Percentiles rank a stretch among this genome's conserved stretches.
phyloP scores from a whole-genome alignment of 352 stramenopile species.

The Phytophthora lateralis region DNA sequence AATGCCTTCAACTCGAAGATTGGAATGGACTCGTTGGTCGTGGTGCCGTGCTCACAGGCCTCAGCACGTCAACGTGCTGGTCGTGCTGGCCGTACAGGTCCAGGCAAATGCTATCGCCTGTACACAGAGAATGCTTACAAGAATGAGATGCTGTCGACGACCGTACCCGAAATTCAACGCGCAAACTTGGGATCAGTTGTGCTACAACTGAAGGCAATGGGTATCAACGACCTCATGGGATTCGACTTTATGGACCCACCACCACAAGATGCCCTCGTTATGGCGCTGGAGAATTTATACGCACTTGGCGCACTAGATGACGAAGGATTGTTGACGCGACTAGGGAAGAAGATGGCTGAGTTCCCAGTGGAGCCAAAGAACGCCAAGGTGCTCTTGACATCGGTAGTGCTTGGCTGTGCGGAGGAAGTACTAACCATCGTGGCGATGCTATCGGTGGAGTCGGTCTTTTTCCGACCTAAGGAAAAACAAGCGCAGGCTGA shows the following conservation, averaged over 20 bases:
- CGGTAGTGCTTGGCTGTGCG: constrained; percentile 96
- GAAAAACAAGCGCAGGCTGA: constrained; percentile 99
- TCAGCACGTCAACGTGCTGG: constrained; percentile 97
- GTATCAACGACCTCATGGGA: constrained; percentile 98
- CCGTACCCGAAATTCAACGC: constrained; percentile 99
- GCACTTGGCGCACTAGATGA: constrained; percentile 98
- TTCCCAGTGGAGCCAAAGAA: constrained; percentile 99
- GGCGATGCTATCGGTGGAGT: constrained; percentile 98
- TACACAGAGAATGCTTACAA: constrained; percentile 99
- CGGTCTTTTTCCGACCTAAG: constrained; percentile 98
- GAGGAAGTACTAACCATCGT: constrained; percentile 99
- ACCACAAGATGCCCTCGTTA: constrained; percentile 96
- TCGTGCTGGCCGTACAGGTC: constrained; percentile 97
- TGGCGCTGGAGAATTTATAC: constrained; percentile 98
- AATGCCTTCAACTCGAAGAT: constrained; percentile 99
- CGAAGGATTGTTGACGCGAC: constrained; percentile 90
- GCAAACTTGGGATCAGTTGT: constrained; percentile 98
- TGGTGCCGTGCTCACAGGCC: constrained; percentile 98
- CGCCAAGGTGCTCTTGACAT: constrained; percentile 98
- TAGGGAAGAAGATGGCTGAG: constrained; percentile 99
- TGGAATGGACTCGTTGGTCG: constrained; percentile 99
- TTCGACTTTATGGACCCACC: constrained; percentile 99
- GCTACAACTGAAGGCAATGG: constrained; percentile 99
- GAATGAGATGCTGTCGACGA: constrained; percentile 97
- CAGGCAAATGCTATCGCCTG: constrained; percentile 99